phyloP scores from a whole-genome alignment of 2,329 filamentous ascomycete species.

The Ophiostoma pallidulum region DNA sequence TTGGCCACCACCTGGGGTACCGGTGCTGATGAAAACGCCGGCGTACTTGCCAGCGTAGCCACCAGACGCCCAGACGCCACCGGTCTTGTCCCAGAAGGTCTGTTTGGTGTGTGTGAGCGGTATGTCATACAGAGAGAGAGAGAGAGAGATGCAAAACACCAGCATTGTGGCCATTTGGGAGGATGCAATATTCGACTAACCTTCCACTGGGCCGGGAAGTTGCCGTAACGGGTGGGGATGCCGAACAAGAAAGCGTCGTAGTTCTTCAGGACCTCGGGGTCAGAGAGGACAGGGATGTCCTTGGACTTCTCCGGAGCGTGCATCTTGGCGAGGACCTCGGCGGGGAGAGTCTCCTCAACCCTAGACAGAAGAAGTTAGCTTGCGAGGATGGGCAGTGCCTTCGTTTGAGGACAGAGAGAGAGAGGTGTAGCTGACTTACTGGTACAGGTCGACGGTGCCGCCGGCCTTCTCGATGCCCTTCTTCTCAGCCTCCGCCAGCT shows the following conservation, averaged over 20 bases:
- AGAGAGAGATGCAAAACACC: neutral
- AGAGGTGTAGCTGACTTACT: constrained; percentile 39
- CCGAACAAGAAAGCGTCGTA: constrained; percentile 91
- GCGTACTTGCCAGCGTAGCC: constrained; percentile 80
- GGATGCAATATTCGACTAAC: constrained; percentile 18
- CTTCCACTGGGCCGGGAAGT: constrained; percentile 96
- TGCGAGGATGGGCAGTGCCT: neutral
- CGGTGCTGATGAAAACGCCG: constrained; percentile 86
- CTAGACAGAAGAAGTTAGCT: constrained; percentile 28
- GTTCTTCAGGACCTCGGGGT: constrained; percentile 49
- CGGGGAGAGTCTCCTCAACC: constrained; percentile 73
- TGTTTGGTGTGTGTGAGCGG: neutral
- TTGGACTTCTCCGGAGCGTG: constrained; percentile 68
- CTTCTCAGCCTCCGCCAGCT: constrained; percentile 83
- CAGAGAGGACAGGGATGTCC: constrained; percentile 53
- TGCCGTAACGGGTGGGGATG: constrained; percentile 92
- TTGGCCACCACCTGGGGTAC: constrained; percentile 76
- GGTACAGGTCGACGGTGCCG: constrained; percentile 71
- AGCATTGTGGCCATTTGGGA: too few species aligned
- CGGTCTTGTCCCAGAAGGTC: constrained; percentile 81
- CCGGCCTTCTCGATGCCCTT: constrained; percentile 82
- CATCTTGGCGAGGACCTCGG: constrained; percentile 85
- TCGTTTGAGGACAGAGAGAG: neutral
- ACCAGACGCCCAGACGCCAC: constrained; percentile 71
- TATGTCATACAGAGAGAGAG: neutral